These are phyloP conservation scores for Sedum album DNA, from an alignment of 164 flowering plant genomes.

Conservation along the genomic window DNA sequence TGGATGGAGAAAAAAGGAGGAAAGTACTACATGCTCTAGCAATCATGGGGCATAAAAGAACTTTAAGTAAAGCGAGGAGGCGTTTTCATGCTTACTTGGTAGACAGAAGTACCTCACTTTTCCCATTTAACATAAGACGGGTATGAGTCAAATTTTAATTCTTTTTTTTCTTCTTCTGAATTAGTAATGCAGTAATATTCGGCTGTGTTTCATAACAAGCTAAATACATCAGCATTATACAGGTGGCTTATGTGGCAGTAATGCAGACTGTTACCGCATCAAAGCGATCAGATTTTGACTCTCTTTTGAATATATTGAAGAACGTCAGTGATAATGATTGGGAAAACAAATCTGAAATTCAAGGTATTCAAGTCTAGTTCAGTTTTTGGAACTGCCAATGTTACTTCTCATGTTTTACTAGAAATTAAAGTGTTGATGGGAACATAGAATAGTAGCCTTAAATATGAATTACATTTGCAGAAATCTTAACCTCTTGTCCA, in stretches of 20 bases:
- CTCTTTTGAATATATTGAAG: neutral
- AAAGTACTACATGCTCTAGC: neutral
- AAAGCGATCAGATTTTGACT: neutral
- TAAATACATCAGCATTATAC: neutral
- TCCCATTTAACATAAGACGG: neutral
- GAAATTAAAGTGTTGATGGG: too few species aligned
- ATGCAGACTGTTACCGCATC: neutral
- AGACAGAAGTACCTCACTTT: conserved; percentile 2
- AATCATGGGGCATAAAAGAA: neutral
- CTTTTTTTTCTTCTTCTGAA: neutral
- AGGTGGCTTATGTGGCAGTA: neutral
- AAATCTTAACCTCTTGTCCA: neutral
- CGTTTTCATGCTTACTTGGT: neutral
- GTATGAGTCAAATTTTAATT: neutral
- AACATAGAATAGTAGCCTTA: neutral
- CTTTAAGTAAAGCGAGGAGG: neutral
- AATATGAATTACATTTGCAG: neutral
- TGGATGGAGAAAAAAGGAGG: neutral
- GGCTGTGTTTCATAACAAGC: neutral
- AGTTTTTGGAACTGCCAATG: neutral
- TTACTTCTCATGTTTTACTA: neutral
- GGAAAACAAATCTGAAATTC: neutral
- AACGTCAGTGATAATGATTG: neutral
- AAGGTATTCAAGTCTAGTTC: neutral
- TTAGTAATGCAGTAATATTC: neutral